Evolutionary conservation across 148 eudicot species (phyloP).

Genomic region (Camellia granthamiana): DNA sequence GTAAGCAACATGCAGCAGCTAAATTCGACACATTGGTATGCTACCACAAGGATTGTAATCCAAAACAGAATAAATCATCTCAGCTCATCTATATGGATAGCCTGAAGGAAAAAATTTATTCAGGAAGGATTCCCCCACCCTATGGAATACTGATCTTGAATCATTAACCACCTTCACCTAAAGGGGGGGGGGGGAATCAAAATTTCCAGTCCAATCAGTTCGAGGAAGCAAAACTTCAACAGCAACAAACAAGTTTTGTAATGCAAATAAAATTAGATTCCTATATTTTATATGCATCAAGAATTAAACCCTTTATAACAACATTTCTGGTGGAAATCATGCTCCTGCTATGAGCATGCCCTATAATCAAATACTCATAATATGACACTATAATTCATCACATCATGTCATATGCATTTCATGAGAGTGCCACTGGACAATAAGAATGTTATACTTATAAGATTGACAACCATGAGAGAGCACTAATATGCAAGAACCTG

Average conservation of each 20-base stretch:
- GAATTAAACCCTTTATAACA: neutral
- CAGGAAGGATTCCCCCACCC: conserved; percentile 68
- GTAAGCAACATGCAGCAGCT: conserved; percentile 15
- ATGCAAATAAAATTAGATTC: neutral
- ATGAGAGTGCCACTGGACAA: neutral
- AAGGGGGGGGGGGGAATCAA: neutral
- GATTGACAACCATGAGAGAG: neutral
- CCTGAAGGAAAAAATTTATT: conserved; percentile 92
- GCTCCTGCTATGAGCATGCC: neutral
- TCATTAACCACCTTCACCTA: conserved; percentile 76
- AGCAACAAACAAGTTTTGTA: neutral
- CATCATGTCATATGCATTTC: neutral
- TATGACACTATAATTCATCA: neutral
- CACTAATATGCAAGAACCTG: no score
- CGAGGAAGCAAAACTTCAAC: neutral
- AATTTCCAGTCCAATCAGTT: conserved; percentile 10
- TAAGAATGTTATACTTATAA: neutral
- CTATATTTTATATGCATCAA: neutral
- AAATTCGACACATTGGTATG: neutral
- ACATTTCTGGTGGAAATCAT: conserved; percentile 2
- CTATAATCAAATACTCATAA: neutral
- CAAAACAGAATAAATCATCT: neutral
- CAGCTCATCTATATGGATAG: conserved; percentile 82
- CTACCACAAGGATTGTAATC: neutral
- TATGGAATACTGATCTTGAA: conserved; percentile 57